Percentiles rank a stretch among this genome's conserved stretches.
These are phyloP conservation scores for Leccinellum luteum DNA, from an alignment of 768 basidiomycete species.

Conservation along the genomic window DNA sequence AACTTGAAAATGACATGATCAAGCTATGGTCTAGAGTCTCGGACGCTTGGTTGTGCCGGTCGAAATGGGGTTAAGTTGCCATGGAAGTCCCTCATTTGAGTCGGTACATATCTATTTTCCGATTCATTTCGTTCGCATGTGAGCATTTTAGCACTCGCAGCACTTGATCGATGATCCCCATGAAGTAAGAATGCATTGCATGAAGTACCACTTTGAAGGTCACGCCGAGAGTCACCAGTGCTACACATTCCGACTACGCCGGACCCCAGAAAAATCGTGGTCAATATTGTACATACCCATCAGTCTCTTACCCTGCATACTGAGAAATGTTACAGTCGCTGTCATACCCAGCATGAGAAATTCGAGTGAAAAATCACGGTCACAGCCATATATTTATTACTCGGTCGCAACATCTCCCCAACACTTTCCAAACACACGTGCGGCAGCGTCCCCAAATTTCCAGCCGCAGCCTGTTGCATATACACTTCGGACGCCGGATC, in stretches of 20 bases:
- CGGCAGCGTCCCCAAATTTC: not conserved
- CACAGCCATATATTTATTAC: not conserved
- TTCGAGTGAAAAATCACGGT: not conserved
- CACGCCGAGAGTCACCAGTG: no score
- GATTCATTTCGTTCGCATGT: no score
- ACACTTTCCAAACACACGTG: slow-evolving; percentile 9
- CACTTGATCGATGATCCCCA: no score
- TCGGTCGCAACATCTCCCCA: slow-evolving; percentile 13
- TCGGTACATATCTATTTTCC: not conserved
- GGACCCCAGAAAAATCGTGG: not conserved
- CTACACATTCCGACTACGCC: not conserved
- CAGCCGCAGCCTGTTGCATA: not conserved
- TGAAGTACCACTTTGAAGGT: not conserved
- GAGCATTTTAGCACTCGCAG: no score
- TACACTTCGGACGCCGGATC: not conserved
- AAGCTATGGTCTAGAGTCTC: no score
- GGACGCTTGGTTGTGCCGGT: not conserved
- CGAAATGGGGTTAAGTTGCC: not conserved
- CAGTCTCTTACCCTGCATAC: not conserved
- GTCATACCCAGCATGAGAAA: no score
- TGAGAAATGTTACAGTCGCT: no score
- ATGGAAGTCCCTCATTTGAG: not conserved
- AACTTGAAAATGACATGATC: no score
- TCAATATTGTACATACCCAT: not conserved
- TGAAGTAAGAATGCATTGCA: not conserved